Base-by-base conservation (phyloP, 1,284 basidiomycete genomes). In the Fomitopsis palustris region DNA sequence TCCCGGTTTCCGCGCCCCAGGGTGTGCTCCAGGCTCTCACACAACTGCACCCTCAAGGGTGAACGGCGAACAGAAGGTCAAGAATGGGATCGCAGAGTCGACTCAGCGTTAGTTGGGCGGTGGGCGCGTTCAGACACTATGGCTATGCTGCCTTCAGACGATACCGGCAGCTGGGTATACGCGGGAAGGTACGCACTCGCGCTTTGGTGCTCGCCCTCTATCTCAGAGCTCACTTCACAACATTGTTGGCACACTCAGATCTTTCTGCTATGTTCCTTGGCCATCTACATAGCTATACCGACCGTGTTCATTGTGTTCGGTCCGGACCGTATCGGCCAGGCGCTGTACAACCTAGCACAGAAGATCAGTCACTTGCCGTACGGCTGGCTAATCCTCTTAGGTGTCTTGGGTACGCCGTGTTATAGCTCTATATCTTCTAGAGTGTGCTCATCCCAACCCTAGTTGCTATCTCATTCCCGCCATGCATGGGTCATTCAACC, bases 401-500 rank as follows among this genome's bases (percentile, higher is more conserved):
- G 65, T 52, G 69, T 78, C 12, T 79, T 89, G 47, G 75, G 88
- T 47, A 17, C 14, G 45, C 21, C 25, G 3, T 47, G 7, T 23
- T 90, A 66, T 53, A 79, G 71, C 61, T 57, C 41, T 42, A 56
- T 27, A 12, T 8, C 33, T 7, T 19, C 39, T 3, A 7, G 35
- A 14, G 55, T 57, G 25, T 54, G 43, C 42, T 52, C 57, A 35
- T 37, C 29, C 43, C 38, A 54, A 4, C 49, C 53, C 53, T 16
- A 90, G 87, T 88, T 53, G 63, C 85, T 27, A 79, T 85, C 25
- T 92, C 86, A 4, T 87, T 92, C 65, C 92, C 92, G n/a, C 92
- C 92, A 5, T 73, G 89, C 62, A 80, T 90, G 58, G 91, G 92
- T 1, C 88, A 91, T 69, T 86, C 86, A 0, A 90, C 88, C 0